These are phyloP conservation scores for Massospora cicadina DNA, from an alignment of 371 early-diverging fungal genomes.

Conservation along the genomic window DNA sequence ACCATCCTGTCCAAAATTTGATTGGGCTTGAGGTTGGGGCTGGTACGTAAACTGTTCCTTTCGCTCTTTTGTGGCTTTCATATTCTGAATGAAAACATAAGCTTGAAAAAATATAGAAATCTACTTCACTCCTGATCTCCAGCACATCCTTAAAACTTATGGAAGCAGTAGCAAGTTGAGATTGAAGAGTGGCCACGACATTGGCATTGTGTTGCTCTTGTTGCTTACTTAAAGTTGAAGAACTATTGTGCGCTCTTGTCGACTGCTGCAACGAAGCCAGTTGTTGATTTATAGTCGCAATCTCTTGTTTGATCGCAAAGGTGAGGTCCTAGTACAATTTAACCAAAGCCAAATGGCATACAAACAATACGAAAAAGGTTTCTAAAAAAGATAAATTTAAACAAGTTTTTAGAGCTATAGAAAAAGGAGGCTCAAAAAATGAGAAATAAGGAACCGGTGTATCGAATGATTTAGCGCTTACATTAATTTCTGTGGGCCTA, in stretches of 20 bases:
- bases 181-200: conserved; percentile 77
- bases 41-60: conserved; percentile 26
- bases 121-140: conserved; percentile 71
- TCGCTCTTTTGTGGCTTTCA: conserved; percentile 53
- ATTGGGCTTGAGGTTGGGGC: neutral
- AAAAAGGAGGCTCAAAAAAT: too few relatives aligned
- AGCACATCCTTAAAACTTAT: conserved; percentile 82
- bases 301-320: conserved; percentile 85
- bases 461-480: conserved; percentile 15
- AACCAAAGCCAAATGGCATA: too few relatives aligned
- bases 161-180: conserved; percentile 72
- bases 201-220: conserved; percentile 80
- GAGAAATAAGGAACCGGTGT: too few relatives aligned
- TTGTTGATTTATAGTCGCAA: conserved; percentile 77
- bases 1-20: too few relatives aligned
- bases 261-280: conserved; percentile 65
- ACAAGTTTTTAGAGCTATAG: too few relatives aligned
- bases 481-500: conserved; percentile 50
- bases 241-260: conserved; percentile 18
- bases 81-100: conserved; percentile 23
- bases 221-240: conserved; percentile 38
- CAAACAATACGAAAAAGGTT: too few relatives aligned
- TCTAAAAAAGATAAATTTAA: too few relatives aligned
- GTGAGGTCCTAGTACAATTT: conserved; percentile 73
- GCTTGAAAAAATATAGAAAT: neutral